Evolutionary conservation across 2,329 filamentous ascomycete species (phyloP).

Genomic region (Aspergillus spinulosporus): DNA sequence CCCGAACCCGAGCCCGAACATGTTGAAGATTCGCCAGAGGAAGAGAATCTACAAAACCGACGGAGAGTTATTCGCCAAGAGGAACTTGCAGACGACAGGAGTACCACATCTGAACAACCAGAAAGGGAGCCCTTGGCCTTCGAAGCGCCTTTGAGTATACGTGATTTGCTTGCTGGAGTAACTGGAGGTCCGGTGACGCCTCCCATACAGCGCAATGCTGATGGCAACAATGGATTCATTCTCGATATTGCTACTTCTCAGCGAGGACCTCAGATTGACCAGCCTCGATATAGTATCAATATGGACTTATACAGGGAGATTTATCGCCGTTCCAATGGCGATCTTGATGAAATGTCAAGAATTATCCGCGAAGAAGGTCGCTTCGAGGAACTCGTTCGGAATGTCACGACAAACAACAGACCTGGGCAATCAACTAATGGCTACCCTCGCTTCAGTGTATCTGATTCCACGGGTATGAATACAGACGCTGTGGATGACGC

Average conservation of each 20-base stretch:
- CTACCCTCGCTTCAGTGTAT: conserved; percentile 1
- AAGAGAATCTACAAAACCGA: conserved; percentile 11
- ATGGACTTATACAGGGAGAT: conserved; percentile 55
- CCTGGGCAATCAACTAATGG: conserved; percentile 20
- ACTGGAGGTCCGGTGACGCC: conserved; percentile 4
- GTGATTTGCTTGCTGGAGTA: conserved; percentile 4
- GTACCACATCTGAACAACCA: conserved; percentile 12
- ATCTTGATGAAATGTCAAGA: conserved; percentile 59
- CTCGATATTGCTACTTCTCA: conserved; percentile 10
- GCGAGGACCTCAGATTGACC: conserved; percentile 15
- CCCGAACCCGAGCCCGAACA: conserved; percentile 19
- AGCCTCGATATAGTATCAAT: conserved; percentile 38
- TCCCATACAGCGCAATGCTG: conserved; percentile 8
- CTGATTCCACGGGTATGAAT: conserved; percentile 9
- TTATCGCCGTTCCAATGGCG: conserved; percentile 61
- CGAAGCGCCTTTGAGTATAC: conserved; percentile 1
- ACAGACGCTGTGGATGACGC: background rate
- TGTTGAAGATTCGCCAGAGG: conserved; percentile 14
- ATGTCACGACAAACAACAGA: conserved; percentile 56
- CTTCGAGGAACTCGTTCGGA: conserved; percentile 59
- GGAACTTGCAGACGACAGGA: conserved; percentile 12
- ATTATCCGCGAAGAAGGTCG: conserved; percentile 64
- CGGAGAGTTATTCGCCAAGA: conserved; percentile 14
- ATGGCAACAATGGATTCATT: conserved; percentile 13
- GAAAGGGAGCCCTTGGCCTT: conserved; percentile 10